Percentiles rank a stretch among this genome's conserved stretches.
Conservation (phyloP, 768 basidiomycete genomes). For the Hortiboletus flavorubellus region DNA sequence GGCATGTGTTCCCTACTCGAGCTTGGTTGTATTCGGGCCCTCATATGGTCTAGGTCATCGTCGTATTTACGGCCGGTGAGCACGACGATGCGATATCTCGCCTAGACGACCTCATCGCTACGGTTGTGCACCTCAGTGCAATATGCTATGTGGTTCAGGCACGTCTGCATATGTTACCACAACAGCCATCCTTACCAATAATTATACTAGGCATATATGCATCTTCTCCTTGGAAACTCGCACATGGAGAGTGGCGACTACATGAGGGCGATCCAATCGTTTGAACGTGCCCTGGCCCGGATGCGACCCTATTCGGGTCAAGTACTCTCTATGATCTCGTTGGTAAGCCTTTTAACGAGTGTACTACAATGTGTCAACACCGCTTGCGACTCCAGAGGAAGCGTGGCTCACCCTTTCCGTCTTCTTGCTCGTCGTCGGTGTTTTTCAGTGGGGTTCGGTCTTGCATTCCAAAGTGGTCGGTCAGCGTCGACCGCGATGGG, state of each 20-base stretch:
- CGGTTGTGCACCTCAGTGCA: neutral
- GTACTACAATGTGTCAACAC: no score
- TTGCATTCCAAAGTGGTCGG: conserved; percentile 19
- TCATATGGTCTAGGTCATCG: neutral
- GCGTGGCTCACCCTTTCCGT: conserved; percentile 18
- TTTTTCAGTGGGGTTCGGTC: conserved; percentile 27
- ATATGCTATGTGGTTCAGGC: neutral
- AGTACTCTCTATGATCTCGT: neutral
- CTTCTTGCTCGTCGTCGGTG: conserved; percentile 19
- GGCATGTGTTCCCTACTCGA: neutral
- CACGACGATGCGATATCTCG: neutral
- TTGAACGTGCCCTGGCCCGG: neutral
- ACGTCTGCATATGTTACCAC: neutral
- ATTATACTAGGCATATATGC: neutral
- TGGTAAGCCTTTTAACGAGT: neutral
- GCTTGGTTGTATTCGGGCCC: accelerated
- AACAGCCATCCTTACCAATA: neutral
- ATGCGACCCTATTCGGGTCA: neutral
- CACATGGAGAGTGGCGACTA: neutral
- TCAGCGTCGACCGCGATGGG: neutral
- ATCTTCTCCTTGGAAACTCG: neutral
- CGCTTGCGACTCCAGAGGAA: neutral
- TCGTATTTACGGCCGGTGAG: neutral
- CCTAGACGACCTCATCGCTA: neutral
- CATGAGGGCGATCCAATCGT: neutral